A percentile compares a stretch with the other conserved stretches of the same genome.
phyloP scores from a whole-genome alignment of 768 basidiomycete genomes.

The Mycena chlorophos region DNA sequence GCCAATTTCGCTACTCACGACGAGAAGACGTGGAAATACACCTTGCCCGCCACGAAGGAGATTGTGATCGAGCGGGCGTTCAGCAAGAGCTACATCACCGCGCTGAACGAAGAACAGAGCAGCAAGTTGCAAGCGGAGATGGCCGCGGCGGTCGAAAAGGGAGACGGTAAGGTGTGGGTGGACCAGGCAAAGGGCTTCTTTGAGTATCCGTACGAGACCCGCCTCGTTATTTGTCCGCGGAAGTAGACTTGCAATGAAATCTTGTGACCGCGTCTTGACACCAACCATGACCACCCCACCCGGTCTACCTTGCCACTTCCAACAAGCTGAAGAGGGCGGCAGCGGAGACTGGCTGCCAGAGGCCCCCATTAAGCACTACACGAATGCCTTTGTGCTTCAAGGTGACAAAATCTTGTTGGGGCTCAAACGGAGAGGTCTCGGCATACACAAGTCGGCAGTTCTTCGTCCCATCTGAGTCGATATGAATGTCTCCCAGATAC shows the following conservation, averaged over 20 bases:
- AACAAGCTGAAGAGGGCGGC: constrained; percentile 3
- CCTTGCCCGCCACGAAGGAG: constrained; percentile 52
- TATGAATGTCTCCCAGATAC: constrained; percentile 46
- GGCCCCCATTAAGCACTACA: constrained; percentile 45
- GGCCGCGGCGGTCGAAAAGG: constrained; percentile 53
- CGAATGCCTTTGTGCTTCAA: constrained; percentile 68
- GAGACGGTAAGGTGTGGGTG: constrained; percentile 47
- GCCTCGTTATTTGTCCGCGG: constrained; percentile 51
- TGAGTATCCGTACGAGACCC: constrained; percentile 74
- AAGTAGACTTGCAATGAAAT: not conserved
- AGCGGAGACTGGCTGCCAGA: constrained; percentile 19
- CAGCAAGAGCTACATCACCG: constrained; percentile 85
- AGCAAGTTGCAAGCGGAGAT: constrained; percentile 51
- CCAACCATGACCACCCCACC: constrained; percentile 6
- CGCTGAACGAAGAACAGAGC: constrained; percentile 60
- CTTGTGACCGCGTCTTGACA: not conserved
- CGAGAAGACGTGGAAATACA: constrained; percentile 56
- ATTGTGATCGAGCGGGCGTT: constrained; percentile 63
- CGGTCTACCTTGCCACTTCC: constrained; percentile 2
- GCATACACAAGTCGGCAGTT: constrained; percentile 55
- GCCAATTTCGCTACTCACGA: constrained; percentile 58
- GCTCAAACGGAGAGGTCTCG: constrained; percentile 79
- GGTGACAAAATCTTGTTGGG: constrained; percentile 67
- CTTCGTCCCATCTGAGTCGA: not conserved
- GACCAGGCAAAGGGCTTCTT: not conserved